Evolutionary conservation across 2,329 filamentous ascomycete species (phyloP).

Genomic region (Neophaeococcomyces aloes): DNA sequence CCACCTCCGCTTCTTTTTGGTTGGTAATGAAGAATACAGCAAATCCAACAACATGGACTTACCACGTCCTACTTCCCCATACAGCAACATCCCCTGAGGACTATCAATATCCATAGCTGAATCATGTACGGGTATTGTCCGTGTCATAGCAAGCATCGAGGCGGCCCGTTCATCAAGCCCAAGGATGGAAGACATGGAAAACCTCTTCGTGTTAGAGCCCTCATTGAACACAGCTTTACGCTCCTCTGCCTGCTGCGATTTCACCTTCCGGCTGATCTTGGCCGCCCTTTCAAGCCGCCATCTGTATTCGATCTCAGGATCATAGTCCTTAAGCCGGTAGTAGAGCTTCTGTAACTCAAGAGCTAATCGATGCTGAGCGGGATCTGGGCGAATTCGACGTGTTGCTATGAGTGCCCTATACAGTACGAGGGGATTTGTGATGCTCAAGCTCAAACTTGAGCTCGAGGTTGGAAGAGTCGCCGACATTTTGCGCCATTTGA

Average conservation of each 20-base stretch:
- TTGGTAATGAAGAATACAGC: constrained; percentile 67
- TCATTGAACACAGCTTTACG: constrained; percentile 11
- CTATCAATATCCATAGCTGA: constrained; percentile 61
- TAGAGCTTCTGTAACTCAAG: constrained; percentile 71
- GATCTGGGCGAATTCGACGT: constrained; percentile 57
- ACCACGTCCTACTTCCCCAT: constrained; percentile 71
- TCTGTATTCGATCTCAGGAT: constrained; percentile 59
- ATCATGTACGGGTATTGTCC: constrained; percentile 59
- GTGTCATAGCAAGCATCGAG: constrained; percentile 52
- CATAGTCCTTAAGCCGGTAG: constrained; percentile 64
- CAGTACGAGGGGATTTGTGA: constrained; percentile 59
- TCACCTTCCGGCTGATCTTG: constrained; percentile 3
- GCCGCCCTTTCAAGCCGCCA: constrained; percentile 48
- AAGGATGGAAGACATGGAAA: constrained; percentile 42
- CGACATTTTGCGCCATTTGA: constrained; percentile 5
- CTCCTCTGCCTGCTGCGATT: constrained; percentile 2
- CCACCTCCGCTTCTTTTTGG: constrained; percentile 60
- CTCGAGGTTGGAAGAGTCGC: neutral
- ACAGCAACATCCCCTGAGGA: constrained; percentile 63
- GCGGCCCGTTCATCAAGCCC: constrained; percentile 38
- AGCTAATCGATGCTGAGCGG: constrained; percentile 61
- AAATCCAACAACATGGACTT: constrained; percentile 80
- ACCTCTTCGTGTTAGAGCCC: constrained; percentile 32
- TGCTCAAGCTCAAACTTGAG: constrained; percentile 10
- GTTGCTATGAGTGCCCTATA: constrained; percentile 62